phyloP scores from a whole-genome alignment of 805 yeast genomes.

The Priceomyces carsonii region DNA sequence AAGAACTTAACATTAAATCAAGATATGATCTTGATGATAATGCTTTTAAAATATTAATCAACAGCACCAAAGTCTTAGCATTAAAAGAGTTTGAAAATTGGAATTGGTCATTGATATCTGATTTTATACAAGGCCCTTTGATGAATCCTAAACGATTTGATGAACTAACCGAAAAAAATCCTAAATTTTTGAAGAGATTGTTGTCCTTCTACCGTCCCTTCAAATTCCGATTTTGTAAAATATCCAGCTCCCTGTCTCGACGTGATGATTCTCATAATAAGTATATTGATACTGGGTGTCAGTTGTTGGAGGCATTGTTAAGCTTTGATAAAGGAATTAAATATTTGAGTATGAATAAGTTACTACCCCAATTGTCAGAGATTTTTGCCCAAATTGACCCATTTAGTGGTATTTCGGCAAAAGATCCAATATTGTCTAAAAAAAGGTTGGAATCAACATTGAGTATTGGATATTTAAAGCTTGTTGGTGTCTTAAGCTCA shows the following conservation, averaged over 20 bases:
- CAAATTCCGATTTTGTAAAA: constrained; percentile 67
- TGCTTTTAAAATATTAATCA: constrained; percentile 64
- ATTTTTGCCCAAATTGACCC: constrained; percentile 85
- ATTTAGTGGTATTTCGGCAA: constrained; percentile 67
- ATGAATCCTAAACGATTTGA: constrained; percentile 69
- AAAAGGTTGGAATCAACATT: constrained; percentile 61
- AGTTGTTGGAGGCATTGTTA: constrained; percentile 65
- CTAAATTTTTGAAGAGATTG: constrained; percentile 83
- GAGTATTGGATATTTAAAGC: constrained; percentile 73
- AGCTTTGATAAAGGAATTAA: constrained; percentile 64
- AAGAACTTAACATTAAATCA: constrained; percentile 20
- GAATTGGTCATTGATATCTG: constrained; percentile 80
- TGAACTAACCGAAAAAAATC: constrained; percentile 67
- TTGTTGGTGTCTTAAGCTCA: constrained; percentile 71
- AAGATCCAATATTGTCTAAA: constrained; percentile 72
- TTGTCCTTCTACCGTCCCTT: constrained; percentile 90
- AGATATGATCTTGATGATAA: constrained; percentile 52
- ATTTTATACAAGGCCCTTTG: constrained; percentile 83
- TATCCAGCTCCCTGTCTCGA: constrained; percentile 40
- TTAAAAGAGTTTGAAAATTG: constrained; percentile 81
- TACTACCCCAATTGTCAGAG: constrained; percentile 86
- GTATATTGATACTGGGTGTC: constrained; percentile 74
- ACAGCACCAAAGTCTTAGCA: constrained; percentile 68
- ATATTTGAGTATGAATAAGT: constrained; percentile 68
- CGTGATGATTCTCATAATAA: too few species aligned